Conservation (phyloP, 192 early-diverging fungal genomes). For the Globomyces pollinis-pini region DNA sequence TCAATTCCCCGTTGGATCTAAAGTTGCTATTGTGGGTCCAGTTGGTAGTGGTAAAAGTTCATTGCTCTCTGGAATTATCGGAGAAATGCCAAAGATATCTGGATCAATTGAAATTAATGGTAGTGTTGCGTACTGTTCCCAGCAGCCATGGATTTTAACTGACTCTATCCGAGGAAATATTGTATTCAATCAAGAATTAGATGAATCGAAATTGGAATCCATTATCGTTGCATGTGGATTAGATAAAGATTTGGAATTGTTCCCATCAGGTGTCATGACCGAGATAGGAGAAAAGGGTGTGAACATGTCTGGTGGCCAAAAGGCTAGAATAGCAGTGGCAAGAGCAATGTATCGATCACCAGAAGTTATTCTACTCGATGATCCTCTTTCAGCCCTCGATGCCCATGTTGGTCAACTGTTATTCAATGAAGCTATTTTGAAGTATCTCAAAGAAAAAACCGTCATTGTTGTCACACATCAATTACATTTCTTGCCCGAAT, state of each 20-base stretch:
- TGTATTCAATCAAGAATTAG: constrained; percentile 12
- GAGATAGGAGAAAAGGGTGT: constrained; percentile 37
- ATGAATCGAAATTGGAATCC: constrained; percentile 13
- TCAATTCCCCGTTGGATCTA: constrained; percentile 45
- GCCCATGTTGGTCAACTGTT: constrained; percentile 20
- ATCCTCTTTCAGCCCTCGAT: constrained; percentile 55
- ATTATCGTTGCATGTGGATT: constrained; percentile 30
- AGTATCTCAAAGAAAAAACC: constrained; percentile 60
- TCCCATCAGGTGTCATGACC: constrained; percentile 20
- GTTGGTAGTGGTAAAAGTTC: constrained; percentile 52
- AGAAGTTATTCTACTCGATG: constrained; percentile 48
- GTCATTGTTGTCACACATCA: constrained; percentile 72
- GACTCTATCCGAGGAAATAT: constrained; percentile 21
- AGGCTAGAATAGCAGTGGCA: constrained; percentile 29
- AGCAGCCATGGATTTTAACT: constrained; percentile 24
- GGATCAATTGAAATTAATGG: background rate
- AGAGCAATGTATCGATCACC: constrained; percentile 14
- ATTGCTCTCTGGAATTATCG: constrained; percentile 33
- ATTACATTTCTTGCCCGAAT: constrained; percentile 58
- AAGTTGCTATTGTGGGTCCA: constrained; percentile 37
- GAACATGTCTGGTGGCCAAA: constrained; percentile 36
- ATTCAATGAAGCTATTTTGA: constrained; percentile 24
- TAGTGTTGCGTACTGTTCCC: constrained; percentile 15
- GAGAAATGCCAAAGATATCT: constrained; percentile 29
- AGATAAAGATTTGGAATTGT: constrained; percentile 21